Conservation (phyloP, 345 rosid genomes). For the Eutrema yunnanense region DNA sequence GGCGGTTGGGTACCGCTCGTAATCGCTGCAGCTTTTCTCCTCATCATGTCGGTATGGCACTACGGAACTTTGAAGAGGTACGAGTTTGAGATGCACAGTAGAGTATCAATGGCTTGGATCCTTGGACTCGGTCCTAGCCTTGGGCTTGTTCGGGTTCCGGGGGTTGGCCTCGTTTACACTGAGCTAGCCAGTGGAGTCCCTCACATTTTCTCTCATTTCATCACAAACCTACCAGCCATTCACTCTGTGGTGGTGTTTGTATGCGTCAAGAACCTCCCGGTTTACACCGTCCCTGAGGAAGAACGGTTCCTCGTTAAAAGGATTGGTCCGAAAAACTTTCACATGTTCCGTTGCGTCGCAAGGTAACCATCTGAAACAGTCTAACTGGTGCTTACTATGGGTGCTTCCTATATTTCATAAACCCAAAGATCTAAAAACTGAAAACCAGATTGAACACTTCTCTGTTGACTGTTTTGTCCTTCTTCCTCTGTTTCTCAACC, state of each 20-base stretch:
- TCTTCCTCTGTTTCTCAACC: neutral
- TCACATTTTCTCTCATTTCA: slow-evolving; percentile 68
- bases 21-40: slow-evolving; percentile 63
- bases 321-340: slow-evolving; percentile 72
- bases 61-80: slow-evolving; percentile 81
- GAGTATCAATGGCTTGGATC: slow-evolving; percentile 53
- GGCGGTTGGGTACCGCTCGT: slow-evolving; percentile 96
- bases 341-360: slow-evolving; percentile 77
- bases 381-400: neutral
- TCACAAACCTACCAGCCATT: slow-evolving; percentile 75
- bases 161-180: slow-evolving; percentile 80
- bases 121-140: slow-evolving; percentile 49
- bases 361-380: slow-evolving; percentile 14
- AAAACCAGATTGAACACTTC: too few species aligned
- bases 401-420: too few species aligned
- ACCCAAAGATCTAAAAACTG: too few species aligned
- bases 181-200: slow-evolving; percentile 77
- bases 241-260: slow-evolving; percentile 74
- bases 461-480: neutral
- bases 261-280: slow-evolving; percentile 69
- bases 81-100: slow-evolving; percentile 63
- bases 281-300: slow-evolving; percentile 76
- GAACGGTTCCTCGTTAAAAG: slow-evolving; percentile 72
- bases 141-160: slow-evolving; percentile 68
- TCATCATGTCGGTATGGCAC: slow-evolving; percentile 88